Percentiles rank a stretch among this genome's conserved stretches.
These are phyloP conservation scores for Phytophthora litchii DNA, from an alignment of 352 stramenopile genomes.

Conservation along the genomic window DNA sequence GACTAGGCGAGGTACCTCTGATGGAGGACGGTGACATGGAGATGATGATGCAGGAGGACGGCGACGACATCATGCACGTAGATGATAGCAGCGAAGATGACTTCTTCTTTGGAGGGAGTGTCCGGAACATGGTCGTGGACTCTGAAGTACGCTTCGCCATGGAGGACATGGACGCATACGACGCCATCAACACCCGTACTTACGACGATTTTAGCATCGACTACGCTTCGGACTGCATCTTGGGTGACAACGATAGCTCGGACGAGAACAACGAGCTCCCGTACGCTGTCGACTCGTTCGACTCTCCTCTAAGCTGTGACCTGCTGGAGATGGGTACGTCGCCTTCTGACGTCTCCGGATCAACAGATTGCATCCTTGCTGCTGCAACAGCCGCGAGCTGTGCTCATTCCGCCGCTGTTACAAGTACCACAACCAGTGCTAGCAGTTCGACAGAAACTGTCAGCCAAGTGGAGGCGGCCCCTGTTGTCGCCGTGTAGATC, in stretches of 20 bases:
- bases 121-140: conserved; percentile 50
- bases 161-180: conserved; percentile 80
- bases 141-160: conserved; percentile 66
- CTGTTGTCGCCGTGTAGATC: conserved; percentile 35
- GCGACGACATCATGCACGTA: conserved; percentile 54
- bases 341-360: conserved; percentile 59
- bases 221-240: conserved; percentile 73
- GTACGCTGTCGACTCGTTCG: conserved; percentile 69
- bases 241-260: conserved; percentile 59
- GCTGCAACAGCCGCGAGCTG: conserved; percentile 35
- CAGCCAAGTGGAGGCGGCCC: conserved; percentile 20
- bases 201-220: conserved; percentile 73
- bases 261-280: conserved; percentile 64
- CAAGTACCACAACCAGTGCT: conserved; percentile 8
- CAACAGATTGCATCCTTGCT: conserved; percentile 56
- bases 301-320: conserved; percentile 51
- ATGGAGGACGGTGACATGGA: conserved; percentile 67
- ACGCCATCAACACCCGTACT: conserved; percentile 49
- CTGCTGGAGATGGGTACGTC: conserved; percentile 73
- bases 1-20: conserved; percentile 64
- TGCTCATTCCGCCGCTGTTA: conserved; percentile 21
- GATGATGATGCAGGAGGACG: conserved; percentile 43
- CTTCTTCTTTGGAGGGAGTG: conserved; percentile 55
- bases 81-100: conserved; percentile 52
- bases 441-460: conserved; percentile 23